phyloP scores from a whole-genome alignment of 768 basidiomycete genomes.

The Cubamyces sp. region DNA sequence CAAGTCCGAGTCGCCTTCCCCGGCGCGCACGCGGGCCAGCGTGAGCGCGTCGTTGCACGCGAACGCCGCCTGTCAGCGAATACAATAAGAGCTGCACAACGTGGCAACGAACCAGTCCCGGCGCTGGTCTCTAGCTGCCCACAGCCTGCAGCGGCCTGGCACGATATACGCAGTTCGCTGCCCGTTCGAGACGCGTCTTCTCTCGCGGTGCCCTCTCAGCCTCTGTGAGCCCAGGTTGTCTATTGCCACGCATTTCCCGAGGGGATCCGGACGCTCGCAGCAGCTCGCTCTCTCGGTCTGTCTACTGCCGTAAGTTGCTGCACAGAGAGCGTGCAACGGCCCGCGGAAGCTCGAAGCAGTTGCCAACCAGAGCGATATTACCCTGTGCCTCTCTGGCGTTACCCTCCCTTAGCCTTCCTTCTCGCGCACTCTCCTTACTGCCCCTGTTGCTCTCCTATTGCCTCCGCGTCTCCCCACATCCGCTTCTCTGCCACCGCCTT shows the following conservation, averaged over 20 bases:
- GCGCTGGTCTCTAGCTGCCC: conserved; percentile 8
- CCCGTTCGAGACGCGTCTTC: conserved; percentile 14
- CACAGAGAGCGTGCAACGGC: conserved; percentile 27
- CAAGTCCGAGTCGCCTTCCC: not conserved
- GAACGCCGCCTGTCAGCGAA: conserved; percentile 21
- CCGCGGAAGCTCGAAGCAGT: conserved; percentile 35
- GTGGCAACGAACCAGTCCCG: conserved; percentile 28
- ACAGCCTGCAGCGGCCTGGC: conserved; percentile 1
- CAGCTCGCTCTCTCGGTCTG: conserved; percentile 19
- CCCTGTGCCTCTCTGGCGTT: conserved; percentile 32
- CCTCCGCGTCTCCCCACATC: conserved; percentile 25
- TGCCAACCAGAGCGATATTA: conserved; percentile 27
- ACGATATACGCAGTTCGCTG: conserved; percentile 19
- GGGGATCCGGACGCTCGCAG: conserved; percentile 5
- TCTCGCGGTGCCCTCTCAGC: not conserved
- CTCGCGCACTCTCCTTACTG: conserved; percentile 34
- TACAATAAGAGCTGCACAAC: conserved; percentile 34
- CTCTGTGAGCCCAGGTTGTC: conserved; percentile 4
- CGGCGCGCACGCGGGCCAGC: conserved; percentile 1
- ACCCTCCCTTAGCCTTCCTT: conserved; percentile 31
- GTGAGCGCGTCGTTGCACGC: not conserved
- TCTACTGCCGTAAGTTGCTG: conserved; percentile 27
- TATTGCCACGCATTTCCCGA: conserved; percentile 6
- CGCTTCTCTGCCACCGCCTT: conserved; percentile 19
- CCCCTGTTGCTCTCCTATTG: conserved; percentile 22